Conservation (phyloP, 441 rosid genomes). For the Adansonia grandidieri region DNA sequence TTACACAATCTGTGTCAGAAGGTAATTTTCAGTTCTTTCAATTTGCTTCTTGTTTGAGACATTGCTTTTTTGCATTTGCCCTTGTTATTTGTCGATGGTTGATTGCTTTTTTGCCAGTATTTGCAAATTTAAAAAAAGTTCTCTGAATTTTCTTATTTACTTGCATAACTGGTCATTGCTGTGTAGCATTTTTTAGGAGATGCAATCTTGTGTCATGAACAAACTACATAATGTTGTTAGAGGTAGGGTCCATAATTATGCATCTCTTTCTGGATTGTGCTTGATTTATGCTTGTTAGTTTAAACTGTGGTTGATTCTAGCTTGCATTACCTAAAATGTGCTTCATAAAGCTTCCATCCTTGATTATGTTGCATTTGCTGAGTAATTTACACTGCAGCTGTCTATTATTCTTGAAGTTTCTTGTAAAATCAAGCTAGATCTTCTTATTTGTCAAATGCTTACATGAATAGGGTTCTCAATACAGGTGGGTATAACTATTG, state of each 20-base stretch:
- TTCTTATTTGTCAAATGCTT: background rate
- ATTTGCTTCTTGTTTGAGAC: background rate
- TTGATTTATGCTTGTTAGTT: background rate
- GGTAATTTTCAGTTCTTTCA: constrained; percentile 41
- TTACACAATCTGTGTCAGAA: constrained; percentile 92
- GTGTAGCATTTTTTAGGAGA: background rate
- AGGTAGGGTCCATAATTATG: background rate
- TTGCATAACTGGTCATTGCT: background rate
- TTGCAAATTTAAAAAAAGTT: background rate
- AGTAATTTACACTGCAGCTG: background rate
- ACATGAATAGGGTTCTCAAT: constrained; percentile 6
- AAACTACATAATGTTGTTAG: constrained; percentile 15
- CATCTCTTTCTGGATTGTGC: background rate
- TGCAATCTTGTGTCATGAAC: background rate
- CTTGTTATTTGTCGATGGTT: constrained; percentile 11
- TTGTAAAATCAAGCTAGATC: background rate
- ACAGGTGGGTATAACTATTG: constrained; percentile 80
- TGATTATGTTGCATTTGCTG: background rate
- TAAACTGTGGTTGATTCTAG: background rate
- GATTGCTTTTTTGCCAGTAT: background rate
- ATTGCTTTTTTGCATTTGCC: background rate
- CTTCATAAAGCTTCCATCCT: background rate
- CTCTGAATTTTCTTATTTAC: background rate
- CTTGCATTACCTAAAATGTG: background rate
- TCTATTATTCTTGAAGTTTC: constrained; percentile 10